Percentiles rank a stretch among this genome's conserved stretches.
These are phyloP conservation scores for Striga hermonthica DNA, from an alignment of 305 asterid species.

Conservation along the genomic window DNA sequence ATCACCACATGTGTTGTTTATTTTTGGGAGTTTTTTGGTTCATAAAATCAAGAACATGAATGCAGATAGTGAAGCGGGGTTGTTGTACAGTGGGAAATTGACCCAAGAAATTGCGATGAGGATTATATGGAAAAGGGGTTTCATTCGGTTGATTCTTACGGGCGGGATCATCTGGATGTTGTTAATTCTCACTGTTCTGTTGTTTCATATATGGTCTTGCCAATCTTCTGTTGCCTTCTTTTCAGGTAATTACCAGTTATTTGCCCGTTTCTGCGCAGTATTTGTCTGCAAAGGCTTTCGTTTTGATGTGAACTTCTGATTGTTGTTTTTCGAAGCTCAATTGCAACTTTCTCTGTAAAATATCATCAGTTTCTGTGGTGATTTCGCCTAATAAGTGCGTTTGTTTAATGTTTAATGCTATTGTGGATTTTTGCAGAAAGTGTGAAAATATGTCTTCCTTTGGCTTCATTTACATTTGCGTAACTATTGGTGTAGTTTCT, in stretches of 20 bases:
- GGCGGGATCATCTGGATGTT: conserved; percentile 90
- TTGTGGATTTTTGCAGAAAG: too few species aligned
- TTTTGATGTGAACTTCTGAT: background rate
- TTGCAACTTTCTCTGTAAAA: background rate
- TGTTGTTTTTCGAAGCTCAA: conserved; percentile 1
- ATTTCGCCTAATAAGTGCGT: too few species aligned
- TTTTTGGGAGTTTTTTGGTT: conserved; percentile 24
- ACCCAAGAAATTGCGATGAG: conserved; percentile 55
- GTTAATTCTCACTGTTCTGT: conserved; percentile 65
- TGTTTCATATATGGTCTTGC: conserved; percentile 89
- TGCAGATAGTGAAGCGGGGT: conserved; percentile 50
- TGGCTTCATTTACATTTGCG: too few species aligned
- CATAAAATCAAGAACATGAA: background rate
- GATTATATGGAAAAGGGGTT: conserved; percentile 80
- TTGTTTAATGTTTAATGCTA: background rate
- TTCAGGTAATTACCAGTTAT: conserved; percentile 43
- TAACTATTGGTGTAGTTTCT: too few species aligned
- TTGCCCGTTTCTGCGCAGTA: background rate
- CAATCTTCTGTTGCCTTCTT: conserved; percentile 78
- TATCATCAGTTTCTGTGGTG: too few species aligned
- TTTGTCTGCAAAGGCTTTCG: background rate
- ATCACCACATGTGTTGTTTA: background rate
- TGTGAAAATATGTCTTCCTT: too few species aligned
- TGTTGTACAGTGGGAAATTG: conserved; percentile 47
- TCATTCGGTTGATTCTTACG: conserved; percentile 70